Evolutionary conservation across 148 eudicot genomes (phyloP).

Genomic region (Amaranthus palmeri): DNA sequence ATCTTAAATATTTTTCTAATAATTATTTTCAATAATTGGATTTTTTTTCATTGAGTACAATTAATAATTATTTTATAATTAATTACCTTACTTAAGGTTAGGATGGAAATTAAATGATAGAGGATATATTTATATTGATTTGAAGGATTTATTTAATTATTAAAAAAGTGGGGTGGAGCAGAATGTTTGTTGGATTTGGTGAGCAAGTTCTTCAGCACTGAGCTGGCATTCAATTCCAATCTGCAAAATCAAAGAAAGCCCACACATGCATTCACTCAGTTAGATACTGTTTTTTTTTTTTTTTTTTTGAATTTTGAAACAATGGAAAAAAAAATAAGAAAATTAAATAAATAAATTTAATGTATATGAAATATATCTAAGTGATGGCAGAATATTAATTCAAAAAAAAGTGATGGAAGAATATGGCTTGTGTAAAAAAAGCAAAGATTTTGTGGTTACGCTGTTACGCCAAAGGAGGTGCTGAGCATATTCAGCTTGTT

Average conservation of each 20-base stretch:
- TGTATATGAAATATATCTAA: too few species aligned
- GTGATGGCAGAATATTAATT: too few species aligned
- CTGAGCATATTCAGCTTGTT: too few species aligned
- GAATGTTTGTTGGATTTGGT: slow-evolving; percentile 86
- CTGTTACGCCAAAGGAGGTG: too few species aligned
- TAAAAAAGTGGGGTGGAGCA: slow-evolving; percentile 29
- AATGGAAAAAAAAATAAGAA: too few species aligned
- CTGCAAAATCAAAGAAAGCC: slow-evolving; percentile 32
- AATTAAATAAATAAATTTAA: too few species aligned
- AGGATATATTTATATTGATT: neutral
- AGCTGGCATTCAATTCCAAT: slow-evolving; percentile 91
- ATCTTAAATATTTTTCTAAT: neutral
- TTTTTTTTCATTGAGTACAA: neutral
- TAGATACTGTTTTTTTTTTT: neutral
- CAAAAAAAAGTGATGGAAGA: too few species aligned
- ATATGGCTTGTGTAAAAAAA: too few species aligned
- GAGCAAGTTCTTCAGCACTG: slow-evolving; percentile 88
- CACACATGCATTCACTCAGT: neutral
- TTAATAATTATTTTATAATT: too few species aligned
- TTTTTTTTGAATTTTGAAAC: too few species aligned
- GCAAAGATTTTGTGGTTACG: too few species aligned
- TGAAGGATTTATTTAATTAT: slow-evolving; percentile 8
- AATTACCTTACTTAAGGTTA: neutral
- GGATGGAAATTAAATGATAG: neutral
- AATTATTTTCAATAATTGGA: neutral